Base-by-base conservation (phyloP, 257 asterid species). In the Thymus mandschuricus region DNA sequence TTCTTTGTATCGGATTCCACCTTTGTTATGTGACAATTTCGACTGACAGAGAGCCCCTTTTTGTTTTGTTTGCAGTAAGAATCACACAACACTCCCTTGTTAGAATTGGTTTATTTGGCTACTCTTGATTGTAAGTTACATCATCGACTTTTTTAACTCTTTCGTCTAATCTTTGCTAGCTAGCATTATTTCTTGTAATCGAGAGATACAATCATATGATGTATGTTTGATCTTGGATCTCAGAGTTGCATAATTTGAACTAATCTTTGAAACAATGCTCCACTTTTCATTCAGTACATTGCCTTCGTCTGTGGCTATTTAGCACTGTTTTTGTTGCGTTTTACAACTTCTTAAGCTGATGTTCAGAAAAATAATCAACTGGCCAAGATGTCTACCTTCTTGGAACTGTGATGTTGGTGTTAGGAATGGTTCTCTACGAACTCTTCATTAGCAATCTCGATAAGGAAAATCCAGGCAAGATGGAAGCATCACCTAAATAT, bases 351-450 rank as follows among this genome's bases (percentile, higher is more conserved):
- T 46, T 35, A 35, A 68, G 13, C 74, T 50, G 31, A 69, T 50
- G 56, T 40, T 15, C 59, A 6, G 27, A 33, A 41, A 27, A 35
- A 35, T 38, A 56, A 3, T 41, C 6, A 65, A 64, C 48, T 44
- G 31, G 33, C 35, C 2, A 62, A 90, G 97, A 93, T 87, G 88
- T 90, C 45, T 93, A 93, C 76, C 86, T 93, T 38, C 78, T 93
- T 52, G 98, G 98, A 68, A 93, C 98, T 50, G 98, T 93, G 81
- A 93, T 93, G 98, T 35, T 93, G 83, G 97, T 93, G 10, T 93
- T 93, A 33, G 98, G 97, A 44, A 89, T 89, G 96, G 97, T 97
- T 55, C 96, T 93, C 2, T 93, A 93, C 66, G 98, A 93, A 86
- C 96, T 93, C 58, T 93, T 93, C 87, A 93, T 93, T 81, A 93